Base-by-base conservation (phyloP, 108 stramenopile genomes). In the Cyclotella kingstonii region DNA sequence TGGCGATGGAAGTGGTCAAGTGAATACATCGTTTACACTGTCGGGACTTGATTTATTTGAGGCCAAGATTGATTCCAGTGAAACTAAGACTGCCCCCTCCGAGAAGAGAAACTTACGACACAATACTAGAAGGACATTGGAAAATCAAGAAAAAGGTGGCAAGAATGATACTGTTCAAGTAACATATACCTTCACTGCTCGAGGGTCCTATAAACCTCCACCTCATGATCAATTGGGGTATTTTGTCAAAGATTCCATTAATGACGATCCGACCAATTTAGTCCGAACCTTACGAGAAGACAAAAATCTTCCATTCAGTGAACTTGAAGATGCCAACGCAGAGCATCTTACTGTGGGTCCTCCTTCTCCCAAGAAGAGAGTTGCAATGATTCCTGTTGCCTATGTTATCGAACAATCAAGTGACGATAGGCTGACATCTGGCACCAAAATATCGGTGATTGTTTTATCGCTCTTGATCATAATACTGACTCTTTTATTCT, bases 131-230 rank as follows among this genome's bases (percentile, higher is more conserved):
- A 52, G 33, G 7, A 27, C 54, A 22, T 23, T 31, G 19, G 28
- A 25, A 30, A 14, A 15, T 15, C 63, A 65, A 44, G 63, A 39
- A n/a, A 19, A 36, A 5, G 51, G 56, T 12, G 51, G 40, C 10
- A 57, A 21, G 9, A 59, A 45, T 18, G 52, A 61, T 14, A 61
- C 48, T 0, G 44, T 50, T 11, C 57, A 65, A 43, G 18, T 56
- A 3, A 56, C 55, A 1, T 56, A 56, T 27, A 41, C 55, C 39
- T 41, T 56, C 18, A 56, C 55, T 1, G 39, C 55, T 42, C 55
- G 55, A 27, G 73, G 65, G 14, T n/a, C 18, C 3, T 75, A 75
- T 28, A 56, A 41, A 18, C 73, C 73, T 18, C 73, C 73, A 14
- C 73, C 73, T 8, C 44, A 39, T 21, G 59, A 53, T 5, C 57